Percentiles rank a stretch among this genome's conserved stretches.
These are phyloP conservation scores for Goffeauzyma gilvescens DNA, from an alignment of 768 basidiomycete species.

Conservation along the genomic window DNA sequence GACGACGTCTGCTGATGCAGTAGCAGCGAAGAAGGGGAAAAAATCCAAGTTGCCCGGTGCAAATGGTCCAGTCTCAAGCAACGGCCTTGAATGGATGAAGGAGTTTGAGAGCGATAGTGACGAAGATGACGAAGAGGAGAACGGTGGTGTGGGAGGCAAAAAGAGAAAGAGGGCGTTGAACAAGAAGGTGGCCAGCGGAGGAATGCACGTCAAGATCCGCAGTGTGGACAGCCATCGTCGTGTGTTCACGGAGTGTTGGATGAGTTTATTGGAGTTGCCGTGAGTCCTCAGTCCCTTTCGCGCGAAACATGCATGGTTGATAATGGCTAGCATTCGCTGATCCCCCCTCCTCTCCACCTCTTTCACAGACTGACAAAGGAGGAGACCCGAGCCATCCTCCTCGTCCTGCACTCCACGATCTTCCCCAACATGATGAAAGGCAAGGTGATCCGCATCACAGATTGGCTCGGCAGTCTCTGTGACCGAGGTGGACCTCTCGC, in stretches of 20 bases:
- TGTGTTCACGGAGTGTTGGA: slow-evolving; percentile 12
- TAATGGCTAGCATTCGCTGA: no score
- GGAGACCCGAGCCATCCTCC: slow-evolving; percentile 26
- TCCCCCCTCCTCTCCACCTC: neutral
- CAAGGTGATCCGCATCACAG: slow-evolving; percentile 25
- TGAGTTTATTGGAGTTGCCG: slow-evolving; percentile 10
- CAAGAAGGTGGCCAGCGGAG: slow-evolving; percentile 9
- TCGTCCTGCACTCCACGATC: slow-evolving; percentile 25
- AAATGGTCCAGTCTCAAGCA: slow-evolving; percentile 7
- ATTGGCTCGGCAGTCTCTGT: slow-evolving; percentile 27
- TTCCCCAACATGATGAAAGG: slow-evolving; percentile 14
- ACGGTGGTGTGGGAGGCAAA: neutral
- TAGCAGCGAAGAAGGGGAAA: slow-evolving; percentile 4
- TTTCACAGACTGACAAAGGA: slow-evolving; percentile 12
- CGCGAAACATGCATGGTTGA: no score
- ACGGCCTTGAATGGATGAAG: slow-evolving; percentile 23
- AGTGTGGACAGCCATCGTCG: slow-evolving; percentile 12
- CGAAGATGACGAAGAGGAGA: slow-evolving; percentile 6
- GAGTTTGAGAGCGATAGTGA: slow-evolving; percentile 6
- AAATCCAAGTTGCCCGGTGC: neutral
- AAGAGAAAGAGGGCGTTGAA: neutral
- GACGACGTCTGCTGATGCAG: neutral
- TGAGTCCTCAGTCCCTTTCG: no score
- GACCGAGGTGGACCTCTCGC: slow-evolving; percentile 46
- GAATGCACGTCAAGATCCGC: slow-evolving; percentile 8